Percentiles rank a stretch among this genome's conserved stretches.
Conservation (phyloP, 768 basidiomycete genomes). For the Mycena latifolia region DNA sequence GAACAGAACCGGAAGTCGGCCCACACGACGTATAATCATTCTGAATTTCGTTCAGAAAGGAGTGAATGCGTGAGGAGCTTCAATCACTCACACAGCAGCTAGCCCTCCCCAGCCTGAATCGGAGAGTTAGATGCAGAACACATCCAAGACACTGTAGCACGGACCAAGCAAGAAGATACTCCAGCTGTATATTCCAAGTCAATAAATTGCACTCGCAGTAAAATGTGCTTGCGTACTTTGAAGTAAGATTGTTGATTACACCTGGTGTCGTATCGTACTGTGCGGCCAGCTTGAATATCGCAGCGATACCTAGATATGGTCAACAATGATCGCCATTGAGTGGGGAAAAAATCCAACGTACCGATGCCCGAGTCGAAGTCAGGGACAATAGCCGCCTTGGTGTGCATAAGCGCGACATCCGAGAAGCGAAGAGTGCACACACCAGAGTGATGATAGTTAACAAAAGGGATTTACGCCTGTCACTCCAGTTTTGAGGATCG, state of each 20-base stretch:
- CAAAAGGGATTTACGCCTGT: constrained; percentile 59
- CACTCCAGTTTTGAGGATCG: constrained; percentile 60
- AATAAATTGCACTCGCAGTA: not conserved
- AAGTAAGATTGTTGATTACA: constrained; percentile 68
- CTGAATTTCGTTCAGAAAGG: constrained; percentile 60
- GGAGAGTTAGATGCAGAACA: constrained; percentile 7
- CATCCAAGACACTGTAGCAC: constrained; percentile 15
- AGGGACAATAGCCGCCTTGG: constrained; percentile 64
- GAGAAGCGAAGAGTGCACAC: not conserved
- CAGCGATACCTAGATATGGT: constrained; percentile 58
- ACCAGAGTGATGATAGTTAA: constrained; percentile 63
- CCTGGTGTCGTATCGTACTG: constrained; percentile 63
- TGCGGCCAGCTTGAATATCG: constrained; percentile 67
- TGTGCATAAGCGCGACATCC: not conserved
- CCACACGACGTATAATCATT: constrained; percentile 71
- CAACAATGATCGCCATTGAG: not conserved
- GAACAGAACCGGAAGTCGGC: constrained; percentile 76
- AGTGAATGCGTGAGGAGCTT: not conserved
- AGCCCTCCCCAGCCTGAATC: constrained; percentile 27
- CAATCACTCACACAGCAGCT: constrained; percentile 18
- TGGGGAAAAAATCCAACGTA: constrained; percentile 25
- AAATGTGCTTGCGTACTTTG: constrained; percentile 47
- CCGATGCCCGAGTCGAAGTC: constrained; percentile 72
- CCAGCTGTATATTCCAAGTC: constrained; percentile 60
- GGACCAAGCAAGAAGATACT: constrained; percentile 72